Evolutionary conservation across 2,329 filamentous ascomycete genomes (phyloP).

Genomic region (Colletotrichum tabaci): DNA sequence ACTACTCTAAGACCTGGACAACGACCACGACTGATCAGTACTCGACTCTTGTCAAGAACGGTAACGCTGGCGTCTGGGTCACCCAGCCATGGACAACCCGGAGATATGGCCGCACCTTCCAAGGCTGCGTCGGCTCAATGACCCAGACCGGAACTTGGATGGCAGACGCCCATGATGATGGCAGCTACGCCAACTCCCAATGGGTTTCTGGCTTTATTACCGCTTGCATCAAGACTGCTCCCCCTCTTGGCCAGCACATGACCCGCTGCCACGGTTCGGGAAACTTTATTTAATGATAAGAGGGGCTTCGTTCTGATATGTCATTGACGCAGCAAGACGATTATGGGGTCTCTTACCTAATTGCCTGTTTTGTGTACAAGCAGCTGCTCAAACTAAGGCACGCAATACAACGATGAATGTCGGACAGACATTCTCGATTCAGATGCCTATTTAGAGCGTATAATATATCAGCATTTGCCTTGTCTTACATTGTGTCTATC

Average conservation of each 20-base stretch:
- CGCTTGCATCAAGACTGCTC: constrained; percentile 15
- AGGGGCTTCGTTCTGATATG: no score
- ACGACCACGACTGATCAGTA: constrained; percentile 4
- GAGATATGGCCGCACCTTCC: constrained; percentile 8
- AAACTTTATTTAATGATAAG: constrained; percentile 2
- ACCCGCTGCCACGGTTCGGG: constrained; percentile 10
- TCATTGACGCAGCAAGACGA: no score
- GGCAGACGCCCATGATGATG: constrained; percentile 11
- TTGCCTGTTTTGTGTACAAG: no score
- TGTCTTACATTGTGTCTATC: no score
- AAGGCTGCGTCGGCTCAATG: constrained; percentile 22
- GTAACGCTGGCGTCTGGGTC: constrained; percentile 15
- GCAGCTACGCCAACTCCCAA: constrained; percentile 2
- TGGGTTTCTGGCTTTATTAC: constrained; percentile 26
- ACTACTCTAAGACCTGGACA: constrained; percentile 25
- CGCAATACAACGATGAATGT: no score
- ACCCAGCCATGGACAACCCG: constrained; percentile 24
- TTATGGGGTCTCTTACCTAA: no score
- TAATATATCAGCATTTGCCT: no score
- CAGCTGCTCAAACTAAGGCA: no score
- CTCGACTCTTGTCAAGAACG: constrained; percentile 6
- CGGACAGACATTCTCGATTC: no score
- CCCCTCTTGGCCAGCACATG: not conserved
- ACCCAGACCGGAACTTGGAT: constrained; percentile 14
- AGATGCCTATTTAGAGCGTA: no score